Evolutionary conservation across 371 early-diverging fungal genomes (phyloP), one percentile per base, ranked within the genome.

Genomic region (Haplosporangium sp.): DNA sequence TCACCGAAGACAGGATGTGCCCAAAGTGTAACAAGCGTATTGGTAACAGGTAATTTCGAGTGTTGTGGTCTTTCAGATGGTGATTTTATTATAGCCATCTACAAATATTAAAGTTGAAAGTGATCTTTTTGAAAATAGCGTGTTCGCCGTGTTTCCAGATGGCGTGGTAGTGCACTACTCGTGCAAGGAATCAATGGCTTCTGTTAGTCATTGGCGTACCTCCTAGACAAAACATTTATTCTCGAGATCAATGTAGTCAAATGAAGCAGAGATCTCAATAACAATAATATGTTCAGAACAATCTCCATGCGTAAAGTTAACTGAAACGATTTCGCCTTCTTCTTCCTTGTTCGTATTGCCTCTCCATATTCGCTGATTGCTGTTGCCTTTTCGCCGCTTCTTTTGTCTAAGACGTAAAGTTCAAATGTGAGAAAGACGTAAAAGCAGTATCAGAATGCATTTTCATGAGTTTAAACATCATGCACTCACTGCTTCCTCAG

Each of bases 1-100:
- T 95, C 38, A 90, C 93, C 3, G 93, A 94, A 38, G 93, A 94
- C 66, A 86, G 91, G 15, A 92, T 94, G 92, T 95, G 95, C 74
- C 89, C 92, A 39, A 89, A 89, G 70, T 95, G 95, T 70, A 88
- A 93, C 74, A 93, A 93, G 69, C 88, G 94, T 39, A 93, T 95
- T 58, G 94, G 92, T 15, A 93, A 91, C 61, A 92, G 91, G 92
- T 90, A 84, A 79, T 62, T 40, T 17, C 9, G 19, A 19, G 6
- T 9, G 5, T 8, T 17, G 39, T 40, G 34, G 37, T 15, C 38
- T n/a, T 40, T 11, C 55, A 11, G 9, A 20, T 27, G 11, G 10
- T 11, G 55, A 15, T 4, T 27, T 27, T 59, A 39, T 59, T 8
- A 39, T 59, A 6, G 27, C 34, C 34, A 13, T 15, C 10, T 45